These are phyloP conservation scores for Melocanna baccifera DNA, from an alignment of 176 grass and related monocot species.

Conservation along the genomic window DNA sequence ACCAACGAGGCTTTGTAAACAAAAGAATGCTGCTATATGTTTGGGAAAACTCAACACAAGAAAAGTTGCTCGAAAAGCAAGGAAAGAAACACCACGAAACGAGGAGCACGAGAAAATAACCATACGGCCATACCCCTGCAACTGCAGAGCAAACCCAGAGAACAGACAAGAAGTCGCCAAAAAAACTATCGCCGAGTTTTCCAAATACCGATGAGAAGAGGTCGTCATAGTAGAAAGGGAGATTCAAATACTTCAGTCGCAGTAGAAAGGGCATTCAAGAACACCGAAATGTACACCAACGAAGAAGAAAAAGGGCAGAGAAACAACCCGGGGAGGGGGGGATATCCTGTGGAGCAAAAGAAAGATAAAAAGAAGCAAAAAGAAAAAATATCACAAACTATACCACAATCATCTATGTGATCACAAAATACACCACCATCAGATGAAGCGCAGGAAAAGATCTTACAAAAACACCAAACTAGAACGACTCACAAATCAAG, in stretches of 20 bases:
- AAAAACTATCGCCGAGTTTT: neutral
- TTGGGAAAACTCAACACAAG: slow-evolving; percentile 12
- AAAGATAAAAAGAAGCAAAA: neutral
- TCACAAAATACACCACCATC: slow-evolving; percentile 3
- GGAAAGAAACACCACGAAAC: neutral
- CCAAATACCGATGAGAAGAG: neutral
- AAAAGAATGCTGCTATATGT: slow-evolving; percentile 6
- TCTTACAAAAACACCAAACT: neutral
- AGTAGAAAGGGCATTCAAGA: neutral
- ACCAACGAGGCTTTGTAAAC: neutral
- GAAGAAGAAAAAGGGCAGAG: neutral
- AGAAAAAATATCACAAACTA: neutral
- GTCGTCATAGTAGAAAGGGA: neutral
- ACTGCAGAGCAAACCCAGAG: neutral
- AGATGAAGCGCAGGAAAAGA: neutral
- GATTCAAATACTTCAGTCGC: neutral
- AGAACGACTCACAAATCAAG: neutral
- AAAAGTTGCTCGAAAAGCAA: slow-evolving; percentile 26
- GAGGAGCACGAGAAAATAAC: neutral
- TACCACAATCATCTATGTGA: neutral
- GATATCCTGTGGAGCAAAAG: neutral
- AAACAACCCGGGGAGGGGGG: no score
- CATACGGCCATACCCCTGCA: neutral
- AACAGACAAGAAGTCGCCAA: neutral
- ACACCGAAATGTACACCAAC: slow-evolving; percentile 7